phyloP scores from a whole-genome alignment of 306 rosid genomes.

The Casuarina cunninghamiana region DNA sequence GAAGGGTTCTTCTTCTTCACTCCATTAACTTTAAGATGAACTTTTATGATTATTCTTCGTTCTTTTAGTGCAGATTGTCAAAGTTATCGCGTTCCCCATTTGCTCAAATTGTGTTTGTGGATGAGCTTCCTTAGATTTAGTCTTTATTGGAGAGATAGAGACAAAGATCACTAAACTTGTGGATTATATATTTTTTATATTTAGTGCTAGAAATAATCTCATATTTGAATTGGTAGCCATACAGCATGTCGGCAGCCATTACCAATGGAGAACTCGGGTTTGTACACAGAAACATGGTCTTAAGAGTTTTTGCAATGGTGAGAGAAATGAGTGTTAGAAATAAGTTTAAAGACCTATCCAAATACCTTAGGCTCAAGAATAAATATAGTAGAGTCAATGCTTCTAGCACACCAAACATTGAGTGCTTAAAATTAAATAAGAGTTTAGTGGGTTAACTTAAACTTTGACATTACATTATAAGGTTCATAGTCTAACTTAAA shows the following conservation, averaged over 20 bases:
- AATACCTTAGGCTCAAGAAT: no score
- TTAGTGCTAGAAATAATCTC: constrained; percentile 6
- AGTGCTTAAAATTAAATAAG: no score
- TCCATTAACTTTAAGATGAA: constrained; percentile 16
- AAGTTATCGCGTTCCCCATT: constrained; percentile 4
- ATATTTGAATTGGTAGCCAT: not conserved
- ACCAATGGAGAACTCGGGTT: not conserved
- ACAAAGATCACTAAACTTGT: not conserved
- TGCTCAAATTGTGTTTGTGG: constrained; percentile 5
- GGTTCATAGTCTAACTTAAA: no score
- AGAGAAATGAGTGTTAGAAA: no score
- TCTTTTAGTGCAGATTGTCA: constrained; percentile 26
- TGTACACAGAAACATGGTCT: not conserved
- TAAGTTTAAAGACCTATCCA: no score
- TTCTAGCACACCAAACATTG: no score
- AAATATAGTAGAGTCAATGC: no score
- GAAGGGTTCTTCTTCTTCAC: not conserved
- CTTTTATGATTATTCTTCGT: not conserved
- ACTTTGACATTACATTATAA: no score
- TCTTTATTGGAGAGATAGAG: not conserved
- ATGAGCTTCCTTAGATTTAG: not conserved
- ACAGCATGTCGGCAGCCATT: not conserved
- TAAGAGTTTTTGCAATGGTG: not conserved
- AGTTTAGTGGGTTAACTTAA: no score
- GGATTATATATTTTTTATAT: not conserved